Percentiles rank a stretch among this genome's conserved stretches.
Conservation (phyloP, 768 basidiomycete species). For the Suillus clintonianus region DNA sequence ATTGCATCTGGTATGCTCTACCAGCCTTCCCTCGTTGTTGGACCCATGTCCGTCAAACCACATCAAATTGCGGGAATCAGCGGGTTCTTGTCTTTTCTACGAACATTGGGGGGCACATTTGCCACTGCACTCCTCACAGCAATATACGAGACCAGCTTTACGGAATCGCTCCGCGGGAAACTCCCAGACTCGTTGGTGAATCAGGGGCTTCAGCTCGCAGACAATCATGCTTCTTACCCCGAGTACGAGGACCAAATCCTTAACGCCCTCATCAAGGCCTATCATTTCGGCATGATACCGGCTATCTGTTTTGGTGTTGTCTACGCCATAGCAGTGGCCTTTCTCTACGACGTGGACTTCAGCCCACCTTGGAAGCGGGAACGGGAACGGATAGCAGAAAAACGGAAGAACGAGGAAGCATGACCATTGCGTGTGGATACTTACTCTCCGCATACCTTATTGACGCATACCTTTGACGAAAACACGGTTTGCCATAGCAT, state of each 20-base stretch:
- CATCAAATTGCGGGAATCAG: conserved; percentile 36
- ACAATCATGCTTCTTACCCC: conserved; percentile 30
- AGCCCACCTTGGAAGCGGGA: conserved; percentile 33
- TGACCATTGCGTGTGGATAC: conserved; percentile 18
- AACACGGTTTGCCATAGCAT: background rate
- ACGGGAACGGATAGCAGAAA: conserved; percentile 29
- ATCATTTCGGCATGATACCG: conserved; percentile 35
- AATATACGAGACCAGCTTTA: conserved; percentile 34
- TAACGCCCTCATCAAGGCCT: conserved; percentile 32
- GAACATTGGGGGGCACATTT: conserved; percentile 35
- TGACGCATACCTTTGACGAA: conserved; percentile 12
- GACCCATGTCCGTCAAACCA: conserved; percentile 36
- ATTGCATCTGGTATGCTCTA: conserved; percentile 33
- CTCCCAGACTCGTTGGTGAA: conserved; percentile 29
- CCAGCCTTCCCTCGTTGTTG: conserved; percentile 37
- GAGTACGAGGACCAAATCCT: conserved; percentile 34
- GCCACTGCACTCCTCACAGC: conserved; percentile 38
- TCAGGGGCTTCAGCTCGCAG: conserved; percentile 34
- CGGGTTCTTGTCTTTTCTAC: conserved; percentile 37
- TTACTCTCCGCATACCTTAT: conserved; percentile 24
- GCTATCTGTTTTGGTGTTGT: conserved; percentile 34
- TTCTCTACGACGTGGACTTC: conserved; percentile 35
- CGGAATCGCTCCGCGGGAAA: conserved; percentile 26
- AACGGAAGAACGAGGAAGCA: conserved; percentile 20
- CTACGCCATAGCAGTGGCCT: conserved; percentile 31